A percentile compares a stretch with the other conserved stretches of the same genome.
Conservation (phyloP, 768 basidiomycete species). For the Termitomyces sp. region DNA sequence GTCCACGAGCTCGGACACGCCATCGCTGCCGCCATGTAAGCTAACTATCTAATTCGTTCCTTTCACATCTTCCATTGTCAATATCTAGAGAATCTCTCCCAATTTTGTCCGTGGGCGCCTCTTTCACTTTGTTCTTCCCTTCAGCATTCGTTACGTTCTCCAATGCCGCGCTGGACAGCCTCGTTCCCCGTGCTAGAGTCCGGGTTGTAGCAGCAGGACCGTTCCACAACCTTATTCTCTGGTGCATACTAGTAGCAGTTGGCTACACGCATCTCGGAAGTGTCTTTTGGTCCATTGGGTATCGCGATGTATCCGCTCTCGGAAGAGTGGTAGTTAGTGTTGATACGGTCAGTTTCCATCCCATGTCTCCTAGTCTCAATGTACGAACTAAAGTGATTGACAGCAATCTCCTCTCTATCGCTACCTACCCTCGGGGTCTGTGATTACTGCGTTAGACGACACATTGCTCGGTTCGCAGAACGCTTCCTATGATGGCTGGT, state of each 20-base stretch:
- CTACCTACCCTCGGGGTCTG: constrained; percentile 53
- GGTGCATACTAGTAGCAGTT: constrained; percentile 41
- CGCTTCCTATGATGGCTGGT: constrained; percentile 42
- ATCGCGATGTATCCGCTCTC: constrained; percentile 46
- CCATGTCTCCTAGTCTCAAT: neutral
- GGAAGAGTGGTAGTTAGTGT: constrained; percentile 60
- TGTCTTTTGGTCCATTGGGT: constrained; percentile 39
- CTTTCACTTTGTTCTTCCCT: constrained; percentile 63
- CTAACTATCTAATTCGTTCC: constrained; percentile 3
- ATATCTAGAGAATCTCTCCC: constrained; percentile 60
- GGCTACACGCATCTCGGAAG: constrained; percentile 32
- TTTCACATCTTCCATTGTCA: neutral
- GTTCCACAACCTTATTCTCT: constrained; percentile 73
- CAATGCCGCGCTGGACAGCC: constrained; percentile 33
- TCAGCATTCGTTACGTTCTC: constrained; percentile 75
- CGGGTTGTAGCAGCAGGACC: constrained; percentile 73
- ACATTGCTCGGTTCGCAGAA: constrained; percentile 33
- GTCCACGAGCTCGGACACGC: constrained; percentile 83
- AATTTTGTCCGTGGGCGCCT: constrained; percentile 58
- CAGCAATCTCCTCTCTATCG: constrained; percentile 63
- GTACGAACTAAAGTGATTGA: neutral
- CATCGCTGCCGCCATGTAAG: constrained; percentile 72
- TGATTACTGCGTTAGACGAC: constrained; percentile 72
- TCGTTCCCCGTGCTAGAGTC: constrained; percentile 43
- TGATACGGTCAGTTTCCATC: constrained; percentile 43